These are phyloP conservation scores for Tremellales sp. DNA, from an alignment of 1,284 basidiomycete genomes.

Conservation along the genomic window DNA sequence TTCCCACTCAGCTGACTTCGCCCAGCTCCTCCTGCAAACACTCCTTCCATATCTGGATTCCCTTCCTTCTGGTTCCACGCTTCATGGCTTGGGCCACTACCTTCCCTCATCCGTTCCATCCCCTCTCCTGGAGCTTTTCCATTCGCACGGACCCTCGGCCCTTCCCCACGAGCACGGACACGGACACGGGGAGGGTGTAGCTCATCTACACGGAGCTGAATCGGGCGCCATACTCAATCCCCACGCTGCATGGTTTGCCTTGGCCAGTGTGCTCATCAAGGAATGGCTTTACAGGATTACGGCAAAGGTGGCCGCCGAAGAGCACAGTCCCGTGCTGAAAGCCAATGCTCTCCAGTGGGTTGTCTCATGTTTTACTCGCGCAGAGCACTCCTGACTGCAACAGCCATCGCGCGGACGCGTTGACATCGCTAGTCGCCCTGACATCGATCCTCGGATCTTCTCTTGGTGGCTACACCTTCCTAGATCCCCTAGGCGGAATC, in stretches of 20 bases:
- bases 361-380: background rate
- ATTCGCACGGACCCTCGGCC: constrained; percentile 47
- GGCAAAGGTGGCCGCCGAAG: constrained; percentile 80
- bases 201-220: constrained; percentile 24
- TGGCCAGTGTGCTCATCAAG: constrained; percentile 72
- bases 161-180: constrained; percentile 58
- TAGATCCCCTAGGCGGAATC: constrained; percentile 91
- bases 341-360: constrained; percentile 72
- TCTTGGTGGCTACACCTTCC: constrained; percentile 72
- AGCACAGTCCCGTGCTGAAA: constrained; percentile 81
- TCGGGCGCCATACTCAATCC: constrained; percentile 63
- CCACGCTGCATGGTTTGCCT: constrained; percentile 95
- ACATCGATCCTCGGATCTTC: constrained; percentile 81
- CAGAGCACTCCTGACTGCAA: constrained; percentile 1
- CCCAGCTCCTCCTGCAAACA: constrained; percentile 43
- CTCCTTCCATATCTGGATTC: constrained; percentile 49
- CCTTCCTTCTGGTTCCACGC: constrained; percentile 40
- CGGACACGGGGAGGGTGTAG: too few species aligned
- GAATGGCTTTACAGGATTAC: constrained; percentile 91
- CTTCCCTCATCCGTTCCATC: constrained; percentile 45
- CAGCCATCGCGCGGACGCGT: constrained; percentile 92
- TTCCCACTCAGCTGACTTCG: too few species aligned
- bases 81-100: constrained; percentile 33
- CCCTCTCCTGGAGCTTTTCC: constrained; percentile 48
- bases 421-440: constrained; percentile 81